These are phyloP conservation scores for Linum usitatissimum DNA, from an alignment of 345 rosid genomes.

Conservation along the genomic window DNA sequence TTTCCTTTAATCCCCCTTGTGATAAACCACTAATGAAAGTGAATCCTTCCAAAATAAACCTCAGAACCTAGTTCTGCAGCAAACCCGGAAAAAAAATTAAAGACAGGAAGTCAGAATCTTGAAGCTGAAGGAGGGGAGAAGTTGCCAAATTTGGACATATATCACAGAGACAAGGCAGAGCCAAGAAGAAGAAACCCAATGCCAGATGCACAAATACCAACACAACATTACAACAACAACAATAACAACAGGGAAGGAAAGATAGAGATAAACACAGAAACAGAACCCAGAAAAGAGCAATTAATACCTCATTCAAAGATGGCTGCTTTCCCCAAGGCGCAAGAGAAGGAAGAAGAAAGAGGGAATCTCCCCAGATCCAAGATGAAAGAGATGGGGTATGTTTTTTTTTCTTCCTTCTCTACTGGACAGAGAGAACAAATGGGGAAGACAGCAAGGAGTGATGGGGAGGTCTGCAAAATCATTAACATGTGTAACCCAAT, in stretches of 20 bases:
- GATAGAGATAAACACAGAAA: neutral
- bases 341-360: conserved; percentile 15
- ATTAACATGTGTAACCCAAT: conserved; percentile 3
- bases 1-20: neutral
- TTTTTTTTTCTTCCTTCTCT: conserved; percentile 12
- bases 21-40: neutral
- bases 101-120: neutral
- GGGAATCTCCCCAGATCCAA: conserved; percentile 50
- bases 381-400: conserved; percentile 16
- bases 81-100: neutral
- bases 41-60: neutral
- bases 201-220: neutral
- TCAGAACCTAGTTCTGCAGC: neutral
- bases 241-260: neutral
- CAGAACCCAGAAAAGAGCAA: neutral
- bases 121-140: neutral
- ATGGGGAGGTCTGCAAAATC: conserved; percentile 20
- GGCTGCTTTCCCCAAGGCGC: neutral
- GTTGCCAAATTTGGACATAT: neutral
- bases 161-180: neutral
- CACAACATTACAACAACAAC: neutral
- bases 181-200: neutral
- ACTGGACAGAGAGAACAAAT: conserved; percentile 22
- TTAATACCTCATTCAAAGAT: neutral
- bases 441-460: conserved; percentile 27